Evolutionary conservation across 495 filamentous ascomycete species (phyloP).

Genomic region (Filosporella fistucella): DNA sequence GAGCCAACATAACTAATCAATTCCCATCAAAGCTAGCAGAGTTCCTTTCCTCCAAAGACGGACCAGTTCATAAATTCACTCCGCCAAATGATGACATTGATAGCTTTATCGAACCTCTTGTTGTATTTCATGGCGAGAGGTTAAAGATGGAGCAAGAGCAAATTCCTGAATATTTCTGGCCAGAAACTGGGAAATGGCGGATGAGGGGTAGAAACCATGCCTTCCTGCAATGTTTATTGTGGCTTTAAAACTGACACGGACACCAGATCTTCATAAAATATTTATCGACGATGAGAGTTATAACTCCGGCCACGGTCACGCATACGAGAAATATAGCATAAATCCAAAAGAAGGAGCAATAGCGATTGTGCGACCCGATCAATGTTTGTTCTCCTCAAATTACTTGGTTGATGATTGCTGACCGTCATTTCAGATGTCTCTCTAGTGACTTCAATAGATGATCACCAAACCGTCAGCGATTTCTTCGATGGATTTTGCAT

Average conservation of each 20-base stretch:
- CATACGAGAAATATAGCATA: conserved; percentile 58
- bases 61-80: background rate
- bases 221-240: no score
- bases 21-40: background rate
- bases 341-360: conserved; percentile 46
- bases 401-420: background rate
- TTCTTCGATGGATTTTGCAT: conserved; percentile 35
- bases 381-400: conserved; percentile 38
- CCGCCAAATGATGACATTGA: background rate
- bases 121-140: conserved; percentile 47
- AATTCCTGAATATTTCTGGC: conserved; percentile 56
- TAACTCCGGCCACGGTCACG: conserved; percentile 57
- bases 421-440: conserved; percentile 25
- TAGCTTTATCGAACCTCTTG: conserved; percentile 44
- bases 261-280: conserved; percentile 60
- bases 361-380: conserved; percentile 62
- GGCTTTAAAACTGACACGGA: no score
- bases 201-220: no score
- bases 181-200: conserved; percentile 51
- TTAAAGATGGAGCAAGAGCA: conserved; percentile 49
- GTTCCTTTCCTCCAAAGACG: background rate
- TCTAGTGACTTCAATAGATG: conserved; percentile 23
- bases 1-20: background rate
- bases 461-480: conserved; percentile 30
- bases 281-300: conserved; percentile 66